These are phyloP conservation scores for Scutellaria galericulata DNA, from an alignment of 257 asterid species.

Conservation along the genomic window DNA sequence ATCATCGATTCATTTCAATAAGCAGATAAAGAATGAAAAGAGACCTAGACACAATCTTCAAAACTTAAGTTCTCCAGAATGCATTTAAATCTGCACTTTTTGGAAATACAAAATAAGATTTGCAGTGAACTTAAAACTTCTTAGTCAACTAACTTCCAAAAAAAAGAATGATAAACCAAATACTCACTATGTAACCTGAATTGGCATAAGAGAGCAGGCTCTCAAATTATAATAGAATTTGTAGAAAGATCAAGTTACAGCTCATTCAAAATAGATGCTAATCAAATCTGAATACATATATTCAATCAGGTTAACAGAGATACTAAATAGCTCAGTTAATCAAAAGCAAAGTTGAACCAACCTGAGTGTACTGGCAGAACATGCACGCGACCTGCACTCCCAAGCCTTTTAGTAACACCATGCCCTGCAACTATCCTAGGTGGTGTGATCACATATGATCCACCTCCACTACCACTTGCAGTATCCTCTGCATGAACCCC, in stretches of 20 bases:
- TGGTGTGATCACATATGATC: constrained; percentile 75
- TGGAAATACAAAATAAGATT: constrained; percentile 16
- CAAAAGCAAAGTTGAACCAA: constrained; percentile 32
- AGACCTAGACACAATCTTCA: constrained; percentile 18
- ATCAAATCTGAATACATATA: not conserved
- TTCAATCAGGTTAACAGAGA: constrained; percentile 15
- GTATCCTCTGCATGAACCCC: constrained; percentile 53
- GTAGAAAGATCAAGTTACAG: not conserved
- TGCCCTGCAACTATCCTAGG: constrained; percentile 74
- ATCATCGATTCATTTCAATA: not conserved
- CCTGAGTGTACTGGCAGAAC: constrained; percentile 94
- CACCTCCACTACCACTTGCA: constrained; percentile 57
- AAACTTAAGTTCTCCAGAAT: constrained; percentile 1
- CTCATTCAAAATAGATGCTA: not conserved
- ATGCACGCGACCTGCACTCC: constrained; percentile 81
- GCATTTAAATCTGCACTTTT: constrained; percentile 3
- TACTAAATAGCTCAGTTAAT: not conserved
- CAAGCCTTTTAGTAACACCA: constrained; percentile 78
- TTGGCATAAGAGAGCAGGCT: not conserved
- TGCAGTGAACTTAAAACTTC: not conserved
- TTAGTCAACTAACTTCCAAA: constrained; percentile 7
- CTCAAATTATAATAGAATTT: constrained; percentile 12
- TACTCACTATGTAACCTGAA: not conserved
- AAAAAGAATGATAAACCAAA: constrained; percentile 3
- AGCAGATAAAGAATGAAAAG: constrained; percentile 11